phyloP scores from a whole-genome alignment of 2,329 filamentous ascomycete species.

The Cercospora citrullina region DNA sequence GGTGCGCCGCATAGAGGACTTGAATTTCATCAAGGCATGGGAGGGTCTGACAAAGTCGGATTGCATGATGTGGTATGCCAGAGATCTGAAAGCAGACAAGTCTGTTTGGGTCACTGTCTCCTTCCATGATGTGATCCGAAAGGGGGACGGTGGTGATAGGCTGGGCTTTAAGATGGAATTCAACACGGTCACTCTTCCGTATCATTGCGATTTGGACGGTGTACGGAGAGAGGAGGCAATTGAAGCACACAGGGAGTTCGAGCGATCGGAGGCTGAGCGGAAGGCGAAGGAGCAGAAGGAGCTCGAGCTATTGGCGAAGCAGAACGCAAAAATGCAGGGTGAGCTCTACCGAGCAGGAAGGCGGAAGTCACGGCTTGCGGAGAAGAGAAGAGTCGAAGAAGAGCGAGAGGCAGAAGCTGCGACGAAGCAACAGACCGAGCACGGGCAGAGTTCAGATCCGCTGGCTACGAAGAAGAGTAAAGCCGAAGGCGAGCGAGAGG shows the following conservation, averaged over 20 bases:
- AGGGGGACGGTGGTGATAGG: neutral
- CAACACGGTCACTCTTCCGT: neutral
- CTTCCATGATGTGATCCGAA: neutral
- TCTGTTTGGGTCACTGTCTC: neutral
- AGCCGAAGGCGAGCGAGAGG: neutral
- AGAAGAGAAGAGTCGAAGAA: neutral
- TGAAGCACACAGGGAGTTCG: neutral
- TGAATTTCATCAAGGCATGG: constrained; percentile 7
- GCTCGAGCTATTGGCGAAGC: neutral
- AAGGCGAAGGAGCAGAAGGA: neutral
- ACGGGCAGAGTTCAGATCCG: neutral
- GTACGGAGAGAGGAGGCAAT: neutral
- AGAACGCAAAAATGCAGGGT: neutral
- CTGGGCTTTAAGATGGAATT: neutral
- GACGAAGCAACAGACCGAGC: neutral
- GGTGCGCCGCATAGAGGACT: constrained; percentile 7
- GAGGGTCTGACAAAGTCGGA: constrained; percentile 1
- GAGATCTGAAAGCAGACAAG: neutral
- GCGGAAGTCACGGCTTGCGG: neutral
- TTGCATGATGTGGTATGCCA: constrained; percentile 9
- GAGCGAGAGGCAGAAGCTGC: neutral
- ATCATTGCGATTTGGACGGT: neutral
- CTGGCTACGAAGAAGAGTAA: neutral
- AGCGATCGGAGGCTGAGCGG: neutral
- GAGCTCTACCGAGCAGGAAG: neutral